A percentile compares a stretch with the other conserved stretches of the same genome.
phyloP scores from a whole-genome alignment of 495 filamentous ascomycete genomes.

The Penicillium arizonense region DNA sequence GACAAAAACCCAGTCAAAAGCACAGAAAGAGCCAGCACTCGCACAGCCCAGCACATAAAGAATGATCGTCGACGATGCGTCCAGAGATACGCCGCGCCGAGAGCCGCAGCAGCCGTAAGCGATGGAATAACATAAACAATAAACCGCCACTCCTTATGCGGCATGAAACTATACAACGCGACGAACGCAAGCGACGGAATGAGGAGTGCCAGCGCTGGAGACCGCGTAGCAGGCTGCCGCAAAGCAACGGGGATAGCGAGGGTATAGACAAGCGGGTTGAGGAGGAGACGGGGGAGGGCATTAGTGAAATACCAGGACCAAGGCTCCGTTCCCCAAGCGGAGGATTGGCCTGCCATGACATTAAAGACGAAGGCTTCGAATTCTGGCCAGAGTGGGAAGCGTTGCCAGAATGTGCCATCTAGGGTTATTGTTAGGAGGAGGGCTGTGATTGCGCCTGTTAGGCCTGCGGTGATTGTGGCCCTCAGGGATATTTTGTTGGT shows the following conservation, averaged over 20 bases:
- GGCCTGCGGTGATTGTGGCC: conserved; percentile 64
- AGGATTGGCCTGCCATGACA: conserved; percentile 64
- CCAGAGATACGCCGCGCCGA: conserved; percentile 74
- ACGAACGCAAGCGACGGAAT: conserved; percentile 71
- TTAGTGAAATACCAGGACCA: conserved; percentile 84
- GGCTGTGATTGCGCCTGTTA: conserved; percentile 66
- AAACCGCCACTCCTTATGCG: conserved; percentile 97
- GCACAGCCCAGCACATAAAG: conserved; percentile 35
- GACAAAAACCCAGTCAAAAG: conserved; percentile 60
- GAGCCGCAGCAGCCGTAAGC: conserved; percentile 73
- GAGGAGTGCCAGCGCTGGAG: conserved; percentile 50
- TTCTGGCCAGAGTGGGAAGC: conserved; percentile 81
- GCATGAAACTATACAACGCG: conserved; percentile 75
- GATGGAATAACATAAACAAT: conserved; percentile 84
- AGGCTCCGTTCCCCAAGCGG: conserved; percentile 83
- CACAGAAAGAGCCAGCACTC: conserved; percentile 57
- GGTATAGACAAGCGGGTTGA: conserved; percentile 67
- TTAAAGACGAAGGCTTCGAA: conserved; percentile 90
- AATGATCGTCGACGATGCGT: conserved; percentile 59
- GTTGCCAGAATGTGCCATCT: conserved; percentile 92
- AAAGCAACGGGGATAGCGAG: conserved; percentile 67
- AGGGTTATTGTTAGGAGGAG: conserved; percentile 36
- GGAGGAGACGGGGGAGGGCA: conserved; percentile 75
- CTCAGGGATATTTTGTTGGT: conserved; percentile 53
- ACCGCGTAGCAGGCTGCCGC: conserved; percentile 47